Conservation (phyloP, 2,329 filamentous ascomycete species). For the Paramyrothecium sp. region DNA sequence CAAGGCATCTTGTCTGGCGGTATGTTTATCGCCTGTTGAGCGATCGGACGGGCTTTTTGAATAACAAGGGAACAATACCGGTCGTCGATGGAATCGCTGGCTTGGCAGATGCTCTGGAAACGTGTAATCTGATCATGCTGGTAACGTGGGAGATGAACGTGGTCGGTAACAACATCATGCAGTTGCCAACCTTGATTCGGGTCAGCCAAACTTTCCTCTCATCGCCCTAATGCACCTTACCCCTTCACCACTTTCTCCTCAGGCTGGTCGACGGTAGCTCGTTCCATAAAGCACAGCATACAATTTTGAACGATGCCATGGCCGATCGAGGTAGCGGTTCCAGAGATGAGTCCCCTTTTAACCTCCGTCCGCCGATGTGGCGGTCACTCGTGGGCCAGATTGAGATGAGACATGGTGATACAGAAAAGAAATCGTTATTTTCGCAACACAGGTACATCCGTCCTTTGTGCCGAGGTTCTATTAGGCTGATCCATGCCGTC, state of each 20-base stretch:
- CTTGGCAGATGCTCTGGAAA: no score
- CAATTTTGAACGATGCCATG: no score
- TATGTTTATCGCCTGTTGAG: background rate
- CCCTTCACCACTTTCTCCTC: background rate
- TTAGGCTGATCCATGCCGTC: background rate
- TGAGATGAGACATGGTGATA: background rate
- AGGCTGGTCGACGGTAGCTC: no score
- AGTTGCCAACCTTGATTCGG: background rate
- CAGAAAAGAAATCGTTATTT: background rate
- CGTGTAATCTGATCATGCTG: background rate
- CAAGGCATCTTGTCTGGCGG: conserved; percentile 22
- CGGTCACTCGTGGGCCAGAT: background rate
- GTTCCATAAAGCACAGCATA: no score
- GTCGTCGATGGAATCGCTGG: no score
- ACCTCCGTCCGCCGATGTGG: background rate
- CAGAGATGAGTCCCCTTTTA: background rate
- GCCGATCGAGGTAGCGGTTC: no score
- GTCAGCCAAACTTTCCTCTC: background rate
- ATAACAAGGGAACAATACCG: no score
- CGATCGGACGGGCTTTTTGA: background rate
- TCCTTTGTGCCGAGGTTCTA: background rate
- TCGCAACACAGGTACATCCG: background rate
- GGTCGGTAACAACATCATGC: background rate
- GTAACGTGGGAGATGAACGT: background rate
- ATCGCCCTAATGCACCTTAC: background rate